Base-by-base conservation (phyloP, 2,329 filamentous ascomycete species). In the Aspergillus fructus region DNA sequence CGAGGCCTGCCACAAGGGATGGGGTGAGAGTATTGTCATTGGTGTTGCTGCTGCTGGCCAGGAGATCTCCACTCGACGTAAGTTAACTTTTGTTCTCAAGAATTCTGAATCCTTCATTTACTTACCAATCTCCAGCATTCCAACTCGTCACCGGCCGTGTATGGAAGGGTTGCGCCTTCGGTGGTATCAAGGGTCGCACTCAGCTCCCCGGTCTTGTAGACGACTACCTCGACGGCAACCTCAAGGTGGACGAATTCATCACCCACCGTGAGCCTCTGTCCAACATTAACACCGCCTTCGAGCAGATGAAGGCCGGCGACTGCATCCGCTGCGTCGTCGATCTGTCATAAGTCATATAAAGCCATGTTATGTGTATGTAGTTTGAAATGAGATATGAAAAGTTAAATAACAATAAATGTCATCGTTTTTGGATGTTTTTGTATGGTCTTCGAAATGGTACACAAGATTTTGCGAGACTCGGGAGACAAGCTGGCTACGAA, bases 241-340 rank as follows among this genome's bases (percentile, higher is more conserved):
- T 99, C 73, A 97, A 97, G 87, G 94, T 97, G 46, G 93, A 97
- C 74, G 94, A 99, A 81, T 97, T 97, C 82, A 97, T 99, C 80
- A 99, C 94, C 33, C 94, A 99, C 81, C 87, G 93, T 68, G 91
- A 96, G 80, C 84, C 83, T 4, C 81, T 99, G 45, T 79, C 80
- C 59, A 86, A 89, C 70, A 96, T 99, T 78, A 97, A 97, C 83
- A 81, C 83, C 51, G 93, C 92, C 19, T 99, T 96, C 71, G 85
- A 91, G 64, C 86, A 89, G 67, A 99, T 99, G 94, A 96, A 97
- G 83, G 84, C 87, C 59, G 94, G 94, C 58, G 93, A 97, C 78
- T 99, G 94, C 79, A 97, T 99, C 71, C 90, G 94, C 64, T 96
- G 91, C 66, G 94, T 97, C 9, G 89, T 97, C 53, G 86, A 87